Conservation (phyloP, 2,329 filamentous ascomycete genomes). For the Microcyclosporella mali region DNA sequence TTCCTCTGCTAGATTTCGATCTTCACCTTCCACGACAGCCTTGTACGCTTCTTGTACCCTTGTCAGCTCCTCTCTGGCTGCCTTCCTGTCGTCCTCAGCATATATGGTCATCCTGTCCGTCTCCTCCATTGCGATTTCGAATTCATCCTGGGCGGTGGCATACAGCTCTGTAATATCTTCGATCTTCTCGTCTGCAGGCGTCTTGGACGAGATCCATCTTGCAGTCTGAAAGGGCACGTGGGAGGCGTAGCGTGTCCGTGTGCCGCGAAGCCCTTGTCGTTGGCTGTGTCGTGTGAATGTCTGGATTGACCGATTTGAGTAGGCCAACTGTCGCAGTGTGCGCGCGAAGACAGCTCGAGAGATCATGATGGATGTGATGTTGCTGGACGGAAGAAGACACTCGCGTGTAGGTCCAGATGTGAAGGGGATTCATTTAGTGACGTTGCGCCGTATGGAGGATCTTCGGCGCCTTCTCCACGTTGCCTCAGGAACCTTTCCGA, state of each 20-base stretch:
- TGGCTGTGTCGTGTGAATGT: constrained; percentile 15
- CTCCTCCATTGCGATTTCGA: constrained; percentile 48
- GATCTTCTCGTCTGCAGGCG: constrained; percentile 33
- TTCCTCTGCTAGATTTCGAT: constrained; percentile 43
- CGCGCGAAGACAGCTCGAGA: constrained; percentile 15
- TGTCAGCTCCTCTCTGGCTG: constrained; percentile 48
- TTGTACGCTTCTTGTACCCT: constrained; percentile 45
- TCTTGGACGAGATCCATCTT: constrained; percentile 22
- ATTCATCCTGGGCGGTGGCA: constrained; percentile 37
- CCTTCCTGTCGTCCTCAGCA: constrained; percentile 49
- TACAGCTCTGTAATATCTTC: constrained; percentile 39
- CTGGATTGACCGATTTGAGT: constrained; percentile 15
- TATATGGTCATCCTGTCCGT: constrained; percentile 51
- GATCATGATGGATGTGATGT: constrained; percentile 15
- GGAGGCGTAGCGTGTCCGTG: constrained; percentile 17
- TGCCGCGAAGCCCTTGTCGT: constrained; percentile 6
- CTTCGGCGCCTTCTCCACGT: not conserved
- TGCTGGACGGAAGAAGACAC: not conserved
- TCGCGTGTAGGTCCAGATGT: not conserved
- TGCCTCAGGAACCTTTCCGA: no score
- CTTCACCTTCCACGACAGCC: constrained; percentile 36
- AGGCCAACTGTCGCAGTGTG: constrained; percentile 1
- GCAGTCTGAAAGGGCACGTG: constrained; percentile 21
- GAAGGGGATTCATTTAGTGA: not conserved
- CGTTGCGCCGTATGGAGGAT: not conserved